phyloP scores from a whole-genome alignment of 2,329 filamentous ascomycete species.

The Aspergillus carbonarius region DNA sequence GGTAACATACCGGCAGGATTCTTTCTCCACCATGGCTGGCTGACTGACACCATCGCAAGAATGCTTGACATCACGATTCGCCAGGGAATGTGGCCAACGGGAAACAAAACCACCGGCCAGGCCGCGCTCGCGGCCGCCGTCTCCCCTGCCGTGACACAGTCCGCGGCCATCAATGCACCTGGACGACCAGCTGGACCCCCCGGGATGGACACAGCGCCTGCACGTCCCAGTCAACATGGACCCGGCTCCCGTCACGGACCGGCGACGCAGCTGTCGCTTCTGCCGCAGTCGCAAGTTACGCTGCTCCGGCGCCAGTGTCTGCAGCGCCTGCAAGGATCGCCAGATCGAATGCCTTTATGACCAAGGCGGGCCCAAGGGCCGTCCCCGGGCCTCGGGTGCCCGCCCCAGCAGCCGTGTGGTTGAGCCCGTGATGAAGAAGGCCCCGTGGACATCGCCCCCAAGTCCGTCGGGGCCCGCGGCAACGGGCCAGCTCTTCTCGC shows the following conservation, averaged over 20 bases:
- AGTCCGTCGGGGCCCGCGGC: neutral
- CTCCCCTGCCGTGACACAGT: neutral
- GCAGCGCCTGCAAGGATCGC: neutral
- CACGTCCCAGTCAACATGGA: neutral
- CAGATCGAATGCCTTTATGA: neutral
- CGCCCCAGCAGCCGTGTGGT: neutral
- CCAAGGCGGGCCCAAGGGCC: neutral
- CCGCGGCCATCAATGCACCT: neutral
- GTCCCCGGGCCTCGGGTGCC: neutral
- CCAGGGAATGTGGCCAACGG: neutral
- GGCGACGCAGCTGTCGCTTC: slow-evolving; percentile 1
- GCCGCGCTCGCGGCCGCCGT: neutral
- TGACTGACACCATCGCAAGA: neutral
- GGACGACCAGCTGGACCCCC: neutral
- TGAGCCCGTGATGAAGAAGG: neutral
- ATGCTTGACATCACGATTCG: neutral
- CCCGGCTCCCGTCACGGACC: neutral
- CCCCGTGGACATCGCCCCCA: neutral
- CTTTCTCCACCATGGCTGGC: neutral
- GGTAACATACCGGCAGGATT: neutral
- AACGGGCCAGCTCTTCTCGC: neutral
- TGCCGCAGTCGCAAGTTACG: neutral
- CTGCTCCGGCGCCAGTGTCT: neutral
- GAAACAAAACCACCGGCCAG: neutral
- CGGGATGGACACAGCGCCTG: neutral